Conservation (phyloP, 2,329 filamentous ascomycete species). For the Grosmannia huntii region DNA sequence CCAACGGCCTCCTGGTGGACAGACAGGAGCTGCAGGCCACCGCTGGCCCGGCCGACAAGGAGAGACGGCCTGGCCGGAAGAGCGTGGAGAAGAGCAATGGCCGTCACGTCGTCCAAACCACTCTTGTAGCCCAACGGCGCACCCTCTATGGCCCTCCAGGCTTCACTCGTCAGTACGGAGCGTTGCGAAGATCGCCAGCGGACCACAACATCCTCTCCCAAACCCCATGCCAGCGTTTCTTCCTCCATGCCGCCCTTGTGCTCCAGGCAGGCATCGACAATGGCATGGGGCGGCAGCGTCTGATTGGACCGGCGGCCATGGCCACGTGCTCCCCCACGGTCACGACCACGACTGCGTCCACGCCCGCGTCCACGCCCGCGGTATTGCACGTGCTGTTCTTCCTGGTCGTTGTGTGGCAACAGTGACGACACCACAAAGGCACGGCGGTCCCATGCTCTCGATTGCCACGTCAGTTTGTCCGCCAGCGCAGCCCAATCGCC, state of each 20-base stretch:
- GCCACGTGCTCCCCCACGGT: neutral
- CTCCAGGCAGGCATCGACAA: conserved; percentile 24
- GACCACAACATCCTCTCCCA: conserved; percentile 3
- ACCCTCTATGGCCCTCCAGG: neutral
- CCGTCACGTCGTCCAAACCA: conserved; percentile 2
- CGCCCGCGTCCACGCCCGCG: conserved; percentile 16
- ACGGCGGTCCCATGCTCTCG: conserved; percentile 39
- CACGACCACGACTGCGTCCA: conserved; percentile 7
- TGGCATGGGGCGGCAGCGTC: conserved; percentile 16
- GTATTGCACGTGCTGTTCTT: too few species aligned
- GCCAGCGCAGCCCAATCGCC: conserved; percentile 25
- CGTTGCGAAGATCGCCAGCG: neutral
- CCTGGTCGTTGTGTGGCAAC: conserved; percentile 12
- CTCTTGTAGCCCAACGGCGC: neutral
- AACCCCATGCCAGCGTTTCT: conserved; percentile 17
- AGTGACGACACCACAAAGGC: conserved; percentile 25
- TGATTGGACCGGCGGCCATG: neutral
- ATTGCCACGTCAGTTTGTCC: conserved; percentile 32
- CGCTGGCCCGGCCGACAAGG: conserved; percentile 1
- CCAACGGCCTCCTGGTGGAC: neutral
- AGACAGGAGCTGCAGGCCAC: neutral
- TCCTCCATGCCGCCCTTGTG: conserved; percentile 35
- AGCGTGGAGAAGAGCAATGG: neutral
- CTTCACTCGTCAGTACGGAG: neutral
- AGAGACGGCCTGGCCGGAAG: neutral